phyloP scores from a whole-genome alignment of 2,329 filamentous ascomycete genomes.

The Alternaria postmessia region DNA sequence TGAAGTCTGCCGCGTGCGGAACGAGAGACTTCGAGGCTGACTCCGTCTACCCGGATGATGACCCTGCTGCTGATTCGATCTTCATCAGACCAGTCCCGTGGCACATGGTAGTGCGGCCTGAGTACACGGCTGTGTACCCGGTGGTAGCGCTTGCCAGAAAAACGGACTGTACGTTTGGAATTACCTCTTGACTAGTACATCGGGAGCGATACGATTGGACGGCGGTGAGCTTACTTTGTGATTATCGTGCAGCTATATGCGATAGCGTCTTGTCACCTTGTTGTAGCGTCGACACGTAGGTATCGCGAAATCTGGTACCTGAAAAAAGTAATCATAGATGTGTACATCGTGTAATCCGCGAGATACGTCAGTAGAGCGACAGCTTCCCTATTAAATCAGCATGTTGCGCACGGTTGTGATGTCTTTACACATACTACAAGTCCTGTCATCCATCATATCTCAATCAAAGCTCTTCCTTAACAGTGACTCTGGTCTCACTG shows the following conservation, averaged over 20 bases:
- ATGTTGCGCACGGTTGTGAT: not conserved
- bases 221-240: not conserved
- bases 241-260: not conserved
- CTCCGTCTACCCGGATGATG: not conserved
- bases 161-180: not conserved
- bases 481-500: not conserved
- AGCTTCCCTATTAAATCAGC: not conserved
- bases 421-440: not conserved
- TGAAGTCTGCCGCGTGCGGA: no score
- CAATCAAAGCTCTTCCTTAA: slow-evolving; percentile 1
- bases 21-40: no score
- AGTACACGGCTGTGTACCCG: not conserved
- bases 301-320: not conserved
- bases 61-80: not conserved
- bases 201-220: not conserved
- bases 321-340: not conserved
- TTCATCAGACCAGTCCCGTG: not conserved
- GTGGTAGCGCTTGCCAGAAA: no score
- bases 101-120: not conserved
- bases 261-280: not conserved
- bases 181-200: not conserved
- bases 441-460: not conserved
- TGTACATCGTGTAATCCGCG: not conserved
- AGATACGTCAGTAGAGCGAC: not conserved
- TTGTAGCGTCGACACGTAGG: not conserved